A percentile compares a stretch with the other conserved stretches of the same genome.
Evolutionary conservation across 2,329 filamentous ascomycete genomes (phyloP).

Genomic region (Paramyrothecium sp.): DNA sequence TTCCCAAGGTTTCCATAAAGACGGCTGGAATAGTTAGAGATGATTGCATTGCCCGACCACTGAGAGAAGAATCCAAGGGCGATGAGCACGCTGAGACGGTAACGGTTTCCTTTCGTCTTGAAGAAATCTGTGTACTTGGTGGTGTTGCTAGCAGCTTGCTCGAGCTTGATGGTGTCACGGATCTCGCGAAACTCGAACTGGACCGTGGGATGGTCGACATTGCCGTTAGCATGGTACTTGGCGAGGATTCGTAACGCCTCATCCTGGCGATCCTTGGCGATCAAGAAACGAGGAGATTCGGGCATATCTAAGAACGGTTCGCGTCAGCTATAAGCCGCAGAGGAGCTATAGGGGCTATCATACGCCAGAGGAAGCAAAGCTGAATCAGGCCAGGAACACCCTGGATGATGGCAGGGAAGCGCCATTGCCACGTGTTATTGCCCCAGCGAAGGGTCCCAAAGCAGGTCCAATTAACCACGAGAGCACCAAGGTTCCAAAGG

Average conservation of each 20-base stretch:
- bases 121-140: slow-evolving; percentile 59
- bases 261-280: slow-evolving; percentile 16
- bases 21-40: slow-evolving; percentile 61
- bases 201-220: slow-evolving; percentile 54
- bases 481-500: slow-evolving; percentile 61
- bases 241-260: slow-evolving; percentile 49
- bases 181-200: slow-evolving; percentile 65
- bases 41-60: slow-evolving; percentile 63
- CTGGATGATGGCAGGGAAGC: slow-evolving; percentile 63
- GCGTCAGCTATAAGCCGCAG: not conserved
- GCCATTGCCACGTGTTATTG: slow-evolving; percentile 63
- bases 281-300: slow-evolving; percentile 16
- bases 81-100: slow-evolving; percentile 56
- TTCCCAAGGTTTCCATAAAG: slow-evolving; percentile 42
- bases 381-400: slow-evolving; percentile 60
- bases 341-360: not conserved
- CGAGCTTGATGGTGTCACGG: slow-evolving; percentile 56
- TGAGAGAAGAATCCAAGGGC: slow-evolving; percentile 65
- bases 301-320: slow-evolving; percentile 7
- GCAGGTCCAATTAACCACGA: slow-evolving; percentile 59
- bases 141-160: slow-evolving; percentile 45
- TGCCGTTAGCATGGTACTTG: slow-evolving; percentile 62
- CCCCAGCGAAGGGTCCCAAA: slow-evolving; percentile 58
- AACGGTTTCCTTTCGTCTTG: slow-evolving; percentile 60
- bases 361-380: slow-evolving; percentile 28